These are phyloP conservation scores for Farysia itapuensis DNA, from an alignment of 1,284 basidiomycete genomes.

Conservation along the genomic window DNA sequence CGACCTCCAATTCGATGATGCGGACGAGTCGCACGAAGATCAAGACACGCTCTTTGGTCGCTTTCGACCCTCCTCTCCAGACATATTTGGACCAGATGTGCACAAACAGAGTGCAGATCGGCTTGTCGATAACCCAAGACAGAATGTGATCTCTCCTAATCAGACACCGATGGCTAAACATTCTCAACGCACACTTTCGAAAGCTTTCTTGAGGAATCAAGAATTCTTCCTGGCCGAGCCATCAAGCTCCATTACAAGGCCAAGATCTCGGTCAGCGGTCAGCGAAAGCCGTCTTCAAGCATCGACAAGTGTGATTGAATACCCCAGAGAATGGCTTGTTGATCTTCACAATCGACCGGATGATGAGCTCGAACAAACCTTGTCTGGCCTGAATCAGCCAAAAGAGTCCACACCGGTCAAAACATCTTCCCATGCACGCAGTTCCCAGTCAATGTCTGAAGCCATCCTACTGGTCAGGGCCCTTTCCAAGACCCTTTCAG, in stretches of 20 bases:
- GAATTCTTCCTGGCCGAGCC: too few species aligned
- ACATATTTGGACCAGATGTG: conserved; percentile 8
- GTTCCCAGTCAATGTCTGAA: conserved; percentile 5
- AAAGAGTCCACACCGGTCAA: conserved; percentile 30
- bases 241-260: too few species aligned
- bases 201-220: too few species aligned
- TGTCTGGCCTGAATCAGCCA: conserved; percentile 19
- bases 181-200: background rate
- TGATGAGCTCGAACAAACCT: conserved; percentile 14
- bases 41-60: conserved; percentile 32
- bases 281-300: conserved; percentile 7
- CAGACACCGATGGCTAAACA: conserved; percentile 25
- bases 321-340: conserved; percentile 23
- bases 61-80: conserved; percentile 7
- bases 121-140: too few species aligned
- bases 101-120: too few species aligned
- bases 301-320: conserved; percentile 18
- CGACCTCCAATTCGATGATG: conserved; percentile 37
- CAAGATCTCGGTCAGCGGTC: conserved; percentile 2
- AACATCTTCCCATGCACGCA: conserved; percentile 4
- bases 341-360: conserved; percentile 21
- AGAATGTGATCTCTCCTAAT: conserved; percentile 12
- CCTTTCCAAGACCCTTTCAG: conserved; percentile 16
- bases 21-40: conserved; percentile 15
- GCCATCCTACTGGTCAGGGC: conserved; percentile 23